Conservation (phyloP, 805 yeast genomes). For the Starmerella apicola region DNA sequence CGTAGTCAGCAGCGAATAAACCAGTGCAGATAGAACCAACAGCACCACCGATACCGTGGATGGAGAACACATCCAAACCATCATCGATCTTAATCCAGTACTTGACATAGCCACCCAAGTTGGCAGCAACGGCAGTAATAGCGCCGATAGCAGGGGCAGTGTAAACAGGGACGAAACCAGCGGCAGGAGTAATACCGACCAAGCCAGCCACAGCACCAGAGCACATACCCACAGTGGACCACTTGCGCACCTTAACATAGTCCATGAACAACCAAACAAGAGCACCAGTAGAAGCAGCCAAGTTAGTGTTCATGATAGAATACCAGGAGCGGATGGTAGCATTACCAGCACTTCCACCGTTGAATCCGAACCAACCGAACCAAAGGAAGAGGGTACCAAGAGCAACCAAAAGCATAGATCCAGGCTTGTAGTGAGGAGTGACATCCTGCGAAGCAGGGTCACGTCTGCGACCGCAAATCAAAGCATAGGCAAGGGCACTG, state of each 20-base stretch:
- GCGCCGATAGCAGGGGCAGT: conserved; percentile 75
- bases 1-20: conserved; percentile 86
- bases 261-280: conserved; percentile 90
- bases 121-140: conserved; percentile 64
- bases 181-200: conserved; percentile 94
- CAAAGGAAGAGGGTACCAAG: conserved; percentile 88
- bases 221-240: conserved; percentile 90
- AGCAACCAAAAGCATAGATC: conserved; percentile 79
- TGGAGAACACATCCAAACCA: conserved; percentile 87
- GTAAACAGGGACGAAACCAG: conserved; percentile 91
- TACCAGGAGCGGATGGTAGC: conserved; percentile 89
- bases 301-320: conserved; percentile 82
- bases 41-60: conserved; percentile 90
- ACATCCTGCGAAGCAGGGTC: conserved; percentile 50
- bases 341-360: conserved; percentile 96
- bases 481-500: conserved; percentile 88
- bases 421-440: conserved; percentile 86
- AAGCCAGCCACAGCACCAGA: conserved; percentile 88
- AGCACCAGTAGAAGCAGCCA: conserved; percentile 90
- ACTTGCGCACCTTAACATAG: conserved; percentile 73
- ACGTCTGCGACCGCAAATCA: conserved; percentile 81
- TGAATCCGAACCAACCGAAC: conserved; percentile 99
- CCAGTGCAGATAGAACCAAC: conserved; percentile 77
- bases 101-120: conserved; percentile 77
- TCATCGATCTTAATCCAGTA: conserved; percentile 67